Evolutionary conservation across 2,329 filamentous ascomycete species (phyloP), one percentile per base, ranked within the genome.

Genomic region (Falciphora oryzae): DNA sequence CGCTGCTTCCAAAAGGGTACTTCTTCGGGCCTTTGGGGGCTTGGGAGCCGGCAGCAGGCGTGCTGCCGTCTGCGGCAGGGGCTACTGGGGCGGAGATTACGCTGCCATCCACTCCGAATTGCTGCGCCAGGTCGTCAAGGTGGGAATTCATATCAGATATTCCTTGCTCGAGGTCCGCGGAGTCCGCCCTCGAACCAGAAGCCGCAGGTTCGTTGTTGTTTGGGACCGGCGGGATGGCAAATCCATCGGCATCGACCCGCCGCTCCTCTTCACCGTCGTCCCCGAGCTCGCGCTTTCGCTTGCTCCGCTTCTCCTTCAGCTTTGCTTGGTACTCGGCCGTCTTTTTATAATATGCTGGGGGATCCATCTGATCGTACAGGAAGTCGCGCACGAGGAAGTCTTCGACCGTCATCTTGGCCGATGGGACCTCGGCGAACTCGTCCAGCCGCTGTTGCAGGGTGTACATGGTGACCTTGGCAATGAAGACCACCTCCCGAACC

Each of bases 401-500:
- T 67, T 93, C 89, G 27, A 99, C 91, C 0, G 92, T 95, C 76
- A 98, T 84, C 62, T 87, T 86, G 68, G 92, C 92, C 66, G 90
- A 93, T 67, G 92, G 90, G 0, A 94, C 97, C 38, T 89, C 85
- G 68, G 91, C 92, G 77, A 98, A 99, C 73, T 99, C 95, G 69
- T 93, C 89, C 13, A 99, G 80, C 67, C 95, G 92, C 74, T 94
- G 92, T 72, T 93, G 90, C 66, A 99, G 92, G 10, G 95, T 99
- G 67, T 92, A 85, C 69, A 96, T 96, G 57, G 93, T 96, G 62
- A 98, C 93, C 74, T 97, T 98, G 74, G 97, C 94, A 53, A 97
- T 91, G 74, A 97, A 98, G n/a, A 98, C 94, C 11, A 99, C 91
- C 76, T 99, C 95, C 35, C 93, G 87, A 16, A 96, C 88, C 0